phyloP scores from a whole-genome alignment of 768 basidiomycete species.

The Russula abietina region DNA sequence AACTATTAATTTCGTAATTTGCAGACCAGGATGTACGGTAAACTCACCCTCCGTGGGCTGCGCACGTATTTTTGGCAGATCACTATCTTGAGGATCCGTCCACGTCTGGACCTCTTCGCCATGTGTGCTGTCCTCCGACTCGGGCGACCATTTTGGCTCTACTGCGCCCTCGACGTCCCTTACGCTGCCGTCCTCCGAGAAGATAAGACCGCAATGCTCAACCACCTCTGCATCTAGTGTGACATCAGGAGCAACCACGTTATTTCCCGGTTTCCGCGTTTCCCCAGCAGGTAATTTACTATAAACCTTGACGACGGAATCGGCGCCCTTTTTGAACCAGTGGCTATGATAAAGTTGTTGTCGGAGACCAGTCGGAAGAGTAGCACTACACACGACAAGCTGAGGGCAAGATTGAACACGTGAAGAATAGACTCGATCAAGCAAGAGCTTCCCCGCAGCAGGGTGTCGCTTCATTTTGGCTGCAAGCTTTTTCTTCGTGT shows the following conservation, averaged over 20 bases:
- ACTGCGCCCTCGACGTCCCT: constrained; percentile 50
- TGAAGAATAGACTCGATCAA: constrained; percentile 48
- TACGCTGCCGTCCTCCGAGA: constrained; percentile 46
- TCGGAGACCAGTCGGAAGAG: constrained; percentile 50
- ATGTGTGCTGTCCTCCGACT: constrained; percentile 26
- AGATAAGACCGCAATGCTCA: constrained; percentile 57
- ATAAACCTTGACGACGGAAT: constrained; percentile 25
- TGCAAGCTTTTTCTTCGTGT: constrained; percentile 37
- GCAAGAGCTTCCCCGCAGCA: constrained; percentile 50
- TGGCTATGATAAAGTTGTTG: constrained; percentile 50
- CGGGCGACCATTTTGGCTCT: constrained; percentile 22
- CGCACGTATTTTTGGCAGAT: constrained; percentile 12
- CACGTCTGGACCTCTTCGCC: constrained; percentile 13
- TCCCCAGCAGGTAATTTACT: constrained; percentile 3
- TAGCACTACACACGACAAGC: constrained; percentile 65
- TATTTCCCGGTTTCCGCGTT: neutral
- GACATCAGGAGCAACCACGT: neutral
- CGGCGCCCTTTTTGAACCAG: constrained; percentile 41
- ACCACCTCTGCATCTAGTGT: constrained; percentile 15
- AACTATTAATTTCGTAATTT: neutral
- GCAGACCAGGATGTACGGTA: neutral
- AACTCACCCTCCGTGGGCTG: constrained; percentile 17
- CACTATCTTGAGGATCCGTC: neutral
- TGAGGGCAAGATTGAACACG: constrained; percentile 40
- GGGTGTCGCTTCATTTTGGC: constrained; percentile 48